Base-by-base conservation (phyloP, 1,284 basidiomycete species). In the Fomitopsis palustris region DNA sequence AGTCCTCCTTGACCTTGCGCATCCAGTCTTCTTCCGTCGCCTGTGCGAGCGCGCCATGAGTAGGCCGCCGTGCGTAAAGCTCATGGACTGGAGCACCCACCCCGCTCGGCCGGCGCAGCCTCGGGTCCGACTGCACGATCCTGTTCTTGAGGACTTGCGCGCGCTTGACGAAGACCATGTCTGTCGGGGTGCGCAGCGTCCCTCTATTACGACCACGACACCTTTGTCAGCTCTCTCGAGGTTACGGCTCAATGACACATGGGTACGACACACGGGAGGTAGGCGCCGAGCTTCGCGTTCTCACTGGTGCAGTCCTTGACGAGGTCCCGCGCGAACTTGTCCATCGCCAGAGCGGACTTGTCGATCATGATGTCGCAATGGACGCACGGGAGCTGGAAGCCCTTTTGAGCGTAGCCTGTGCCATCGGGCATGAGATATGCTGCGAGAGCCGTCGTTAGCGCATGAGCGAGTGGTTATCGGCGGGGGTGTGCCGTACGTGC, bases 351-450 rank as follows among this genome's bases (percentile, higher is more conserved):
- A 5, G 58, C 63, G 10, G 71, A 67, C 58, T 72, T 76, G 1
- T 68, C 74, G 31, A 81, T 75, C 1, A 55, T 64, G 17, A 67
- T 60, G 14, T 41, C 39, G 51, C 77, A 78, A 1, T 23, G 35
- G 0, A 25, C 17, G 58, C 78, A 79, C 5, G 35, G 29, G 0
- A 67, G 33, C 4, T 39, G 45, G 60, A 79, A 80, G 6, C 64
- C 65, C 35, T 65, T 65, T 59, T 80, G 78, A 2, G 76, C 64
- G 57, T 78, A 80, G 0, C 77, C 78, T 5, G 67, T 73, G 7
- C 73, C 75, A 2, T 60, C 57, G 2, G 53, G 41, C 4, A 60
- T 72, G 64, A 78, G 67, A 33, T 72, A 72, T 0, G 71, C 77
- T 79, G 14, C 17, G 9, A n/a, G n/a, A n/a, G n/a, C n/a, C 31